Conservation (phyloP, 768 basidiomycete genomes). For the Suillus hirtellus region DNA sequence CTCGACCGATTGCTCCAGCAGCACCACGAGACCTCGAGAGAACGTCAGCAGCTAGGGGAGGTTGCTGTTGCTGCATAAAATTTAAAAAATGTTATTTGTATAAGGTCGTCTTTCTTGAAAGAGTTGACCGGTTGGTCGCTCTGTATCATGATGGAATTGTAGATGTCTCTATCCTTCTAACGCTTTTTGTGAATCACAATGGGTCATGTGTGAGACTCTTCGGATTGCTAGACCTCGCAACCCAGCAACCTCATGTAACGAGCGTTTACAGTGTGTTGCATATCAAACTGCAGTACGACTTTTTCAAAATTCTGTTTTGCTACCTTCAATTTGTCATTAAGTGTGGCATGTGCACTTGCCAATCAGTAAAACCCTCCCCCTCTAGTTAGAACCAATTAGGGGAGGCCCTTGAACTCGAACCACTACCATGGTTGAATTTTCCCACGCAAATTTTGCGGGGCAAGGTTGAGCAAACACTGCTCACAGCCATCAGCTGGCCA, state of each 20-base stretch:
- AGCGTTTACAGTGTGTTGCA: not conserved
- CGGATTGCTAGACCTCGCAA: not conserved
- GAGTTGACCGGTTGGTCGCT: not conserved
- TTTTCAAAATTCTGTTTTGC: too few relatives aligned
- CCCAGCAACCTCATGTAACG: not conserved
- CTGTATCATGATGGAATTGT: not conserved
- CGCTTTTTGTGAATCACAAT: not conserved
- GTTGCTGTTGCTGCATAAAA: slow-evolving; percentile 11
- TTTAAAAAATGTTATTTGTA: not conserved
- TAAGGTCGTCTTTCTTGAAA: not conserved
- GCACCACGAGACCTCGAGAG: slow-evolving; percentile 51
- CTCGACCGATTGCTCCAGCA: slow-evolving; percentile 83
- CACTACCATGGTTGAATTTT: too few relatives aligned
- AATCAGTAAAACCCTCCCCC: too few relatives aligned
- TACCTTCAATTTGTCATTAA: too few relatives aligned
- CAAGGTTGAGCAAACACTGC: too few relatives aligned
- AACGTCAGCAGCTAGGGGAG: slow-evolving; percentile 12
- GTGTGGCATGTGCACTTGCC: too few relatives aligned
- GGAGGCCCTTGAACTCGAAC: too few relatives aligned
- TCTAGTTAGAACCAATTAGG: too few relatives aligned
- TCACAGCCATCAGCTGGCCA: too few relatives aligned
- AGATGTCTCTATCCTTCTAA: not conserved
- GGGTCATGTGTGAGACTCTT: not conserved
- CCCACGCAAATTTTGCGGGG: too few relatives aligned
- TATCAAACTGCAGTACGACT: too few relatives aligned